Evolutionary conservation across 2,329 filamentous ascomycete genomes (phyloP).

Genomic region (Podosphaera aphanis): DNA sequence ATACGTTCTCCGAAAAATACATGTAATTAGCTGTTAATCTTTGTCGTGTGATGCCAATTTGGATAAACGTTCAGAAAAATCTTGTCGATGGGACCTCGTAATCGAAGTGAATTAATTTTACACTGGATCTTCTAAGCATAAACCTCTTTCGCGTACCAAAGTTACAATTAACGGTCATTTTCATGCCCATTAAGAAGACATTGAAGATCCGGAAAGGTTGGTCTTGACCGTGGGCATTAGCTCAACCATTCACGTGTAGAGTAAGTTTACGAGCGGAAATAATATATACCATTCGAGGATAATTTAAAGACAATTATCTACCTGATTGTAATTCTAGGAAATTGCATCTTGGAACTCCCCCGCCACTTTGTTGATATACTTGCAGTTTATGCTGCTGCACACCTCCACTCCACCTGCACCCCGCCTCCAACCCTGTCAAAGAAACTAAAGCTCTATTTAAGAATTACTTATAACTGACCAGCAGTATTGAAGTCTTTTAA

Average conservation of each 20-base stretch:
- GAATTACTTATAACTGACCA: conserved; percentile 37
- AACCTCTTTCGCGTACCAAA: too few relatives aligned
- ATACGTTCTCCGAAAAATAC: too few relatives aligned
- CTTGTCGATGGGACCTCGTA: not conserved
- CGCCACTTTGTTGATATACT: not conserved
- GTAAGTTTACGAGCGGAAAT: not conserved
- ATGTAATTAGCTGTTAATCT: not conserved
- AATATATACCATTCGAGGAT: too few relatives aligned
- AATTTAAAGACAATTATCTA: too few relatives aligned
- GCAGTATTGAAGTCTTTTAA: conserved; percentile 83
- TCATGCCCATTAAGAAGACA: too few relatives aligned
- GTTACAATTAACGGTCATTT: not conserved
- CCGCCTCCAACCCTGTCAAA: not conserved
- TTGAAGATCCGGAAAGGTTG: too few relatives aligned
- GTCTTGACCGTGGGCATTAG: too few relatives aligned
- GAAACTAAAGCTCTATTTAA: too few relatives aligned
- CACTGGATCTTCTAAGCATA: too few relatives aligned
- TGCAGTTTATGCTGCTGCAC: not conserved
- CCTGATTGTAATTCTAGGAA: not conserved
- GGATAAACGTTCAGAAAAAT: not conserved
- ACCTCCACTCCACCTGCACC: not conserved
- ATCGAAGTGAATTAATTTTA: not conserved
- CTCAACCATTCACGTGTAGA: not conserved
- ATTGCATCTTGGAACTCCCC: not conserved
- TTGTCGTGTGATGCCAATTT: not conserved